phyloP scores from a whole-genome alignment of 257 asterid genomes.

The Perilla frutescens region DNA sequence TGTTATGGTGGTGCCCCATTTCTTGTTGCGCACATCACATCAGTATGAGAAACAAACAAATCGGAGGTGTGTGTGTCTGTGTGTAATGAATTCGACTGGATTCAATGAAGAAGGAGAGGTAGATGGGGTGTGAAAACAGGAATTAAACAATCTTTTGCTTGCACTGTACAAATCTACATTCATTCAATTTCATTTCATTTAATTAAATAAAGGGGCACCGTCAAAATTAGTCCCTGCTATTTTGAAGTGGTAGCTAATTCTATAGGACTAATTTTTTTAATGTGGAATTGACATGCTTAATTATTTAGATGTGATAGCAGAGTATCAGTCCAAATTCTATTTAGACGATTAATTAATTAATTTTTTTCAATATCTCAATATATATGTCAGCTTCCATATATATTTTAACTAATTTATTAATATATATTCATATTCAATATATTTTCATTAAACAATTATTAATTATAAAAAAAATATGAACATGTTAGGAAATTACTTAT shows the following conservation, averaged over 20 bases:
- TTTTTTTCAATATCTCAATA: too few relatives aligned
- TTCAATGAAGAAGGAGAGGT: constrained; percentile 27
- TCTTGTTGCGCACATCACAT: constrained; percentile 34
- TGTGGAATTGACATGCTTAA: not conserved
- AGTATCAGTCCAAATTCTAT: not conserved
- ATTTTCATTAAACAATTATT: too few relatives aligned
- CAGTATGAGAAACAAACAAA: not conserved
- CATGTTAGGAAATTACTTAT: too few relatives aligned
- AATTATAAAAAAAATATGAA: too few relatives aligned
- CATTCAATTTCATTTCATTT: not conserved
- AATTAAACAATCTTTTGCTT: constrained; percentile 17
- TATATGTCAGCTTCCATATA: too few relatives aligned
- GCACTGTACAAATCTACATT: not conserved
- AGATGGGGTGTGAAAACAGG: not conserved
- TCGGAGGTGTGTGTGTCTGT: not conserved
- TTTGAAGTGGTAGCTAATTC: not conserved
- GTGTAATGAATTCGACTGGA: not conserved
- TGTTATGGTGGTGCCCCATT: constrained; percentile 87
- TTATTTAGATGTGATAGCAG: not conserved
- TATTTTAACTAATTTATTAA: too few relatives aligned
- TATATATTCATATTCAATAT: too few relatives aligned
- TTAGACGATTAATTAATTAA: not conserved
- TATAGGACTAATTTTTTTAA: not conserved
- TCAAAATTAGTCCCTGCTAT: not conserved
- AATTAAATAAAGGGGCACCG: not conserved